These are phyloP conservation scores for Ganoderma boninense DNA, from an alignment of 1,284 basidiomycete species.

Conservation along the genomic window DNA sequence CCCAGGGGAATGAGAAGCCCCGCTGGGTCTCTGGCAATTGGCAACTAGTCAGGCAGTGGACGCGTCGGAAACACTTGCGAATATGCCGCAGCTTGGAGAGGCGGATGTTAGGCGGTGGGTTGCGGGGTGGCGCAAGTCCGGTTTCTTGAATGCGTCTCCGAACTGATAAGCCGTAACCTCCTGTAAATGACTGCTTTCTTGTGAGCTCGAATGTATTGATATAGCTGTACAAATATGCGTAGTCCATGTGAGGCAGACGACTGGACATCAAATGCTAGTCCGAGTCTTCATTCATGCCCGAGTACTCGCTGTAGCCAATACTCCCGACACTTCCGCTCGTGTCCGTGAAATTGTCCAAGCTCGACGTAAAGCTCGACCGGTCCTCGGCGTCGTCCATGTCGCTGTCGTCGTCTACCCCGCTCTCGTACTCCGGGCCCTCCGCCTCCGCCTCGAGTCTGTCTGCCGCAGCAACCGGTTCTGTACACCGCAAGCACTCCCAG, in stretches of 20 bases:
- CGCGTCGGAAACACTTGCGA: conserved; percentile 19
- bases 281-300: conserved; percentile 25
- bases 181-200: background rate
- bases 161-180: background rate
- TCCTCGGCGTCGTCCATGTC: conserved; percentile 21
- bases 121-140: conserved; percentile 17
- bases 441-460: conserved; percentile 56
- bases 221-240: background rate
- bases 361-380: conserved; percentile 36
- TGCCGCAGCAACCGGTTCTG: conserved; percentile 61
- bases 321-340: conserved; percentile 44
- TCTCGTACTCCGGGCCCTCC: conserved; percentile 41
- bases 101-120: conserved; percentile 18
- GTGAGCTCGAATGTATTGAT: too few relatives aligned
- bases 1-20: background rate
- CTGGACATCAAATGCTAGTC: too few relatives aligned
- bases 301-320: conserved; percentile 53
- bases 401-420: conserved; percentile 35
- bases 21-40: conserved; percentile 17
- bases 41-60: conserved; percentile 13
- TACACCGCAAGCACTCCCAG: conserved; percentile 88
- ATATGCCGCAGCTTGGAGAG: conserved; percentile 13
- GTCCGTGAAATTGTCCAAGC: conserved; percentile 41
- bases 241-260: background rate
- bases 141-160: conserved; percentile 13